Base-by-base conservation (phyloP, 768 basidiomycete genomes). In the Xerocomus spinulosus region DNA sequence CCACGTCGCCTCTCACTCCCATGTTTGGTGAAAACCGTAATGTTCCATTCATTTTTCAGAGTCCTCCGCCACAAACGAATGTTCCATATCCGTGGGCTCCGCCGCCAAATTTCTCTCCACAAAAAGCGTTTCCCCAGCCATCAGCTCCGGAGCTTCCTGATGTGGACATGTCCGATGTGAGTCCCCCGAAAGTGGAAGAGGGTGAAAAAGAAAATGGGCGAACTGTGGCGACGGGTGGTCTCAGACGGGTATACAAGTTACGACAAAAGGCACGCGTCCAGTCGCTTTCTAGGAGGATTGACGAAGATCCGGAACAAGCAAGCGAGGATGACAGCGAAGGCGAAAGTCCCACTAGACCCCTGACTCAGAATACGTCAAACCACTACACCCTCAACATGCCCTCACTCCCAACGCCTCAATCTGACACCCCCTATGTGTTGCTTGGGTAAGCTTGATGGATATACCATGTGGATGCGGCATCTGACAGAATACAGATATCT, bases 311-410 rank as follows among this genome's bases (percentile, higher is more conserved):
- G 59, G 68, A 63, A 35, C 64, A 69, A 12, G 71, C 72, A 26
- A 77, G 73, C 46, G 71, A 69, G 35, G 71, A 69, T 20, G 71
- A 66, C 42, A 80, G 77, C 43, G 79, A 80, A 40, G 79, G 81
- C 38, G 72, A 70, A 37, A 67, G 67, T 42, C 69, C 63, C 44
- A 58, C 58, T 28, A 58, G 53, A 41, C 70, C 73, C 52, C 52
- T 76, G 47, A 73, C 76, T 21, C 77, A 72, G 51, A 82, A 75
- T 50, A 86, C 77, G 29, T 82, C 83, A 39, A 82, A 88, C 61
- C 87, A 90, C 59, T 92, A 89, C 64, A 91, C 89, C 3, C 74
- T 92, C 49, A 89, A 92, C 68, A 73, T 92, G 70, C 77, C 89
- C 15, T 75, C 83, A 21, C 75, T 78, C 15, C 67, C 79, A 21